Evolutionary conservation across 2,329 filamentous ascomycete genomes (phyloP).

Genomic region (Neophaeococcomyces mojaviensis): DNA sequence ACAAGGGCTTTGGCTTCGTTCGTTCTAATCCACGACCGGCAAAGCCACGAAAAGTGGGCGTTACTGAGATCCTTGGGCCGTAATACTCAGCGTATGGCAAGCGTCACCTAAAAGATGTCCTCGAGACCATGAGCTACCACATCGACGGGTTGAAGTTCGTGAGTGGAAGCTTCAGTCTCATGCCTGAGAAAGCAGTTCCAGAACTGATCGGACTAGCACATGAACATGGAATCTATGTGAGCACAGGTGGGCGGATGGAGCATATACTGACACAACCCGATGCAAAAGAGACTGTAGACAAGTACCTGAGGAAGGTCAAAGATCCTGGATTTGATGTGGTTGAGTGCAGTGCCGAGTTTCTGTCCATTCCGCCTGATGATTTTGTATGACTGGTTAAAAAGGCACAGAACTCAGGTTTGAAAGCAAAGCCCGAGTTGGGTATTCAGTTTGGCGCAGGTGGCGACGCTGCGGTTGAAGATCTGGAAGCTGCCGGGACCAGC

Average conservation of each 20-base stretch:
- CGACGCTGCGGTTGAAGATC: conserved; percentile 41
- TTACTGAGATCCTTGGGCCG: conserved; percentile 50
- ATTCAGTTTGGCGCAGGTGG: conserved; percentile 53
- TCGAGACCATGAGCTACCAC: conserved; percentile 50
- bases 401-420: conserved; percentile 41
- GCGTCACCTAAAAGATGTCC: conserved; percentile 44
- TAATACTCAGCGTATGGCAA: conserved; percentile 51
- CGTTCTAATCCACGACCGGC: conserved; percentile 42
- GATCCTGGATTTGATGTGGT: conserved; percentile 48
- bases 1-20: conserved; percentile 45
- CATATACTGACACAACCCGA: conserved; percentile 46
- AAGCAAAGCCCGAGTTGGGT: conserved; percentile 48
- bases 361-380: conserved; percentile 47
- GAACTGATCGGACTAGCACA: conserved; percentile 46
- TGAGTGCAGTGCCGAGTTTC: conserved; percentile 47
- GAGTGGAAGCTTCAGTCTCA: conserved; percentile 45
- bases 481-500: conserved; percentile 43
- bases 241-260: conserved; percentile 50
- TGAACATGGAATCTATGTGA: conserved; percentile 44
- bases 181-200: conserved; percentile 38
- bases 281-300: conserved; percentile 39
- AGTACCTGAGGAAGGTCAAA: conserved; percentile 47
- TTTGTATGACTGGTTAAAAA: conserved; percentile 47
- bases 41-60: conserved; percentile 44
- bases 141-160: conserved; percentile 51